Conservation (phyloP, 2,329 filamentous ascomycete species). For the Pseudogymnoascus sp. region DNA sequence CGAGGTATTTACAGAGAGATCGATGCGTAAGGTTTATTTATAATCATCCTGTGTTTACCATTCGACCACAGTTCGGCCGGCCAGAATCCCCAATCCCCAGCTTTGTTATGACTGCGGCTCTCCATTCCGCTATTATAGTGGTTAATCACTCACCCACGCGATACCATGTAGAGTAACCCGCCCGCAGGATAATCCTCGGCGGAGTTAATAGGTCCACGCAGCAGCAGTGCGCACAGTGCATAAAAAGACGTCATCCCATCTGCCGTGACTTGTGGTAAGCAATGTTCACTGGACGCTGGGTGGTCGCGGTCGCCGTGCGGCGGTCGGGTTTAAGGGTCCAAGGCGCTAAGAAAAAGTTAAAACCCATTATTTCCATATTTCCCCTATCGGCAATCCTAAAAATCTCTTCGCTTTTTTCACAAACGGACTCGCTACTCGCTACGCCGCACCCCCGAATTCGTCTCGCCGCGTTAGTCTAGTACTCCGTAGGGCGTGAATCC, state of each 20-base stretch:
- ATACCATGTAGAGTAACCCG: neutral
- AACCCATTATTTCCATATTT: neutral
- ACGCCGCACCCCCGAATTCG: neutral
- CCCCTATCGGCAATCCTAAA: neutral
- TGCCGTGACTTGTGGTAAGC: neutral
- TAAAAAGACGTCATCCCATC: neutral
- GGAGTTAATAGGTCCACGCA: neutral
- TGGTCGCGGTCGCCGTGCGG: neutral
- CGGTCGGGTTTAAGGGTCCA: neutral
- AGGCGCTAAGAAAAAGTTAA: constrained; percentile 1
- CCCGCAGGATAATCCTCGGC: neutral
- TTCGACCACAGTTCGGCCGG: neutral
- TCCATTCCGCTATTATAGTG: neutral
- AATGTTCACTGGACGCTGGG: neutral
- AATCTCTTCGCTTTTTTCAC: neutral
- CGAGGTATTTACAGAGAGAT: neutral
- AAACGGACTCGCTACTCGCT: neutral
- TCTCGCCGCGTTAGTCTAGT: neutral
- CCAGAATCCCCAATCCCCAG: neutral
- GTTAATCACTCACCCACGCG: neutral
- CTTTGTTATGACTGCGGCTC: neutral
- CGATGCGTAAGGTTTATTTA: neutral
- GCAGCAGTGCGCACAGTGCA: neutral
- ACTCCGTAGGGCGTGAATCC: neutral
- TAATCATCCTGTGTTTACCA: neutral